phyloP scores from a whole-genome alignment of 495 filamentous ascomycete genomes.

The Astrocystis sublimbata region DNA sequence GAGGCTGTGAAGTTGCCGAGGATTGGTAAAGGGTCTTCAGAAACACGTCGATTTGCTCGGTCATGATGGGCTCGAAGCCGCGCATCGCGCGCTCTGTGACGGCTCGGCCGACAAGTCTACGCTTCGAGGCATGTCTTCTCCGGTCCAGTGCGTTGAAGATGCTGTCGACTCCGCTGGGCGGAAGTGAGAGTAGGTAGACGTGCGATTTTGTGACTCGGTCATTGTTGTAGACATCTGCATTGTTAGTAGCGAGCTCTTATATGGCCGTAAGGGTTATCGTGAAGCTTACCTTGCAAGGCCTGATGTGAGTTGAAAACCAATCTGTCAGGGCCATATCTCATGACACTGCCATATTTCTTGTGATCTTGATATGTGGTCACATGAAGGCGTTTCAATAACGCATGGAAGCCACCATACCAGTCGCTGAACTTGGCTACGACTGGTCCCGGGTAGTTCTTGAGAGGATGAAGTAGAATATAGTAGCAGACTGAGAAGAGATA shows the following conservation, averaged over 20 bases:
- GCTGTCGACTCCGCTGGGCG: not conserved
- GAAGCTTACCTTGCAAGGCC: slow-evolving; percentile 43
- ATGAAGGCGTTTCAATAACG: not conserved
- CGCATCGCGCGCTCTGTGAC: slow-evolving; percentile 20
- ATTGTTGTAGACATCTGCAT: slow-evolving; percentile 49
- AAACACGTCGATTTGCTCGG: slow-evolving; percentile 24
- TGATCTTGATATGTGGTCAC: not conserved
- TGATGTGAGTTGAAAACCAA: slow-evolving; percentile 46
- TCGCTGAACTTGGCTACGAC: not conserved
- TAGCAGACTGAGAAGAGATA: not conserved
- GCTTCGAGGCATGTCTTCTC: slow-evolving; percentile 12
- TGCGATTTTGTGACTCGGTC: slow-evolving; percentile 46
- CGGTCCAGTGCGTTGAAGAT: slow-evolving; percentile 16
- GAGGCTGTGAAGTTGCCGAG: slow-evolving; percentile 22
- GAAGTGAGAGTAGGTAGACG: slow-evolving; percentile 7
- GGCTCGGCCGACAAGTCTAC: slow-evolving; percentile 22
- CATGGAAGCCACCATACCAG: not conserved
- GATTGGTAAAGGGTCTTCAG: slow-evolving; percentile 12
- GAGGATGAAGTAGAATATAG: not conserved
- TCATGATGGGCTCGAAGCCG: slow-evolving; percentile 27
- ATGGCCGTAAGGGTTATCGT: not conserved
- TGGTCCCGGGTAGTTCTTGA: not conserved
- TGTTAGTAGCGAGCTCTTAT: slow-evolving; percentile 26
- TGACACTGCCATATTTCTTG: slow-evolving; percentile 15
- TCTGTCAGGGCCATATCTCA: slow-evolving; percentile 50